These are phyloP conservation scores for Colletotrichum sp. DNA, from an alignment of 2,329 filamentous ascomycete genomes.

Conservation along the genomic window DNA sequence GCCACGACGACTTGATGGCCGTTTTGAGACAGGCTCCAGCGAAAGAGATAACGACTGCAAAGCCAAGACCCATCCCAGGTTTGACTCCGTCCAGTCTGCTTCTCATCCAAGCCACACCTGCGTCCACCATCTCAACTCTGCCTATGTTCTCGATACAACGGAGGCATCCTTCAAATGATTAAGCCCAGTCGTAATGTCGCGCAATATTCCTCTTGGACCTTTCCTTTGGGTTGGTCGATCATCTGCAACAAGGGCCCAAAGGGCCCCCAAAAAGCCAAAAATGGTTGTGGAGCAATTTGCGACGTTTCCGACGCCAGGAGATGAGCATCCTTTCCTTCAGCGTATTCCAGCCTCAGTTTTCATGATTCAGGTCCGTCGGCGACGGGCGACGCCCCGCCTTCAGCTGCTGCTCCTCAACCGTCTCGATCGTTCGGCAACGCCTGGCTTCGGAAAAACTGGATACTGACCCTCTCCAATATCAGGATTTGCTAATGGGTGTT, in stretches of 20 bases:
- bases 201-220: not conserved
- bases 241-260: not conserved
- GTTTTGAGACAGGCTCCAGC: not conserved
- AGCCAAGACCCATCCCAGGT: not conserved
- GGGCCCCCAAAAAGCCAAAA: not conserved
- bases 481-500: not conserved
- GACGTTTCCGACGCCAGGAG: slow-evolving; percentile 1
- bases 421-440: not conserved
- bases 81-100: slow-evolving; percentile 5
- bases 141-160: not conserved
- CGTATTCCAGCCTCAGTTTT: not conserved
- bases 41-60: not conserved
- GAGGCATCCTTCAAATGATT: not conserved
- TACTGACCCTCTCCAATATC: not conserved
- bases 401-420: not conserved
- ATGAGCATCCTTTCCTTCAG: not conserved
- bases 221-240: slow-evolving; percentile 6
- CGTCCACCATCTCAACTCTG: not conserved
- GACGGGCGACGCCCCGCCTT: not conserved
- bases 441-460: not conserved
- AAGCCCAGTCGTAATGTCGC: not conserved
- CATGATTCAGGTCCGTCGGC: not conserved
- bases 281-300: not conserved
- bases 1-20: not conserved
- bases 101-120: slow-evolving; percentile 11